phyloP scores from a whole-genome alignment of 192 early-diverging fungal genomes.

The Coemansia sp. region DNA sequence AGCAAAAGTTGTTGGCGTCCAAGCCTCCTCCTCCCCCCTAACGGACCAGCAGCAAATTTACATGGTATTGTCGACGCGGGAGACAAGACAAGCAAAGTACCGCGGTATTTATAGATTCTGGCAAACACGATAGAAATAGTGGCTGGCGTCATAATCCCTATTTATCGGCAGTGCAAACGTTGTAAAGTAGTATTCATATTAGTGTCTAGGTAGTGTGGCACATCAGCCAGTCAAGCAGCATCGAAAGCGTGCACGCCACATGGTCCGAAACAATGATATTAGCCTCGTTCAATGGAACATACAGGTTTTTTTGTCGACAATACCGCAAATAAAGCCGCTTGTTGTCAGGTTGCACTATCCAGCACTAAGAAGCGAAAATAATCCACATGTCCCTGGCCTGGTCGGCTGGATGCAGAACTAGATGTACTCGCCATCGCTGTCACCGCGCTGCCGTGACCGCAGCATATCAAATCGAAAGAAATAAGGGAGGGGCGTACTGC shows the following conservation, averaged over 20 bases:
- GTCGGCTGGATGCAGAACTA: not conserved
- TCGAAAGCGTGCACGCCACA: slow-evolving; percentile 3
- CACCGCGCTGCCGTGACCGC: not conserved
- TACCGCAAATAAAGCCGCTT: not conserved
- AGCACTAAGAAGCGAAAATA: not conserved
- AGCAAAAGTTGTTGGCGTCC: not conserved
- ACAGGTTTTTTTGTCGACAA: not conserved
- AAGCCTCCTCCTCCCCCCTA: not conserved
- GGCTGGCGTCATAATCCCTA: not conserved
- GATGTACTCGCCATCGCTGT: not conserved
- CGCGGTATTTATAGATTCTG: not conserved
- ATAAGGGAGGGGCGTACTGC: slow-evolving; percentile 27
- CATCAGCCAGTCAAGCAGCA: not conserved
- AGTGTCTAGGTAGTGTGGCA: not conserved
- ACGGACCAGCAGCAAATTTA: not conserved
- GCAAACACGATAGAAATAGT: slow-evolving; percentile 1
- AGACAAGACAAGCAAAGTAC: not conserved
- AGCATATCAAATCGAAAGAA: not conserved
- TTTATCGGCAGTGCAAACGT: not conserved
- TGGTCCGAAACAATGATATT: not conserved
- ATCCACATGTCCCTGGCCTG: not conserved
- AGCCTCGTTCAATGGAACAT: slow-evolving; percentile 1
- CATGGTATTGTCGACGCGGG: not conserved
- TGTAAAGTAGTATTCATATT: not conserved
- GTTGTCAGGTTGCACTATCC: not conserved